Evolutionary conservation across 2,329 filamentous ascomycete species (phyloP).

Genomic region (Nigrospora osmanthi): DNA sequence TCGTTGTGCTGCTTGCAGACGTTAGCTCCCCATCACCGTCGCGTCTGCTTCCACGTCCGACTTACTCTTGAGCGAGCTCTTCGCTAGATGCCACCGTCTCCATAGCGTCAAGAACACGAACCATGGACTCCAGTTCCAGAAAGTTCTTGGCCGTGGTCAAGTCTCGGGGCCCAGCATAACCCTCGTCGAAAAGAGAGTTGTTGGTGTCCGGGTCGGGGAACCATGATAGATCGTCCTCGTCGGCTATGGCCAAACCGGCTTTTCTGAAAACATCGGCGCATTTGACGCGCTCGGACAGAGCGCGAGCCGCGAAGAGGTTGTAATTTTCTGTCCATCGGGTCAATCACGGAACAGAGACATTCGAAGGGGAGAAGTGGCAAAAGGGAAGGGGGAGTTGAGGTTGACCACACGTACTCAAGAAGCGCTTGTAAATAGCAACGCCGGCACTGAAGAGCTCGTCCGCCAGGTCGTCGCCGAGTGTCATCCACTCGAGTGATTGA

Average conservation of each 20-base stretch:
- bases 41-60: conserved; percentile 3
- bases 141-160: conserved; percentile 51
- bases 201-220: conserved; percentile 17
- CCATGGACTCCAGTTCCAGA: conserved; percentile 61
- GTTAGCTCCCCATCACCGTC: conserved; percentile 15
- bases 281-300: conserved; percentile 41
- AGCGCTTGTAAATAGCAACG: conserved; percentile 69
- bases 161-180: conserved; percentile 28
- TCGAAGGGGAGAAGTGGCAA: not conserved
- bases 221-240: conserved; percentile 22
- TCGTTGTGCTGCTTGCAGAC: conserved; percentile 17
- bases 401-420: conserved; percentile 59
- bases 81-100: conserved; percentile 57
- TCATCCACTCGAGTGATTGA: conserved; percentile 76
- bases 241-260: conserved; percentile 19
- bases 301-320: conserved; percentile 46
- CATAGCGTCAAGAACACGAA: conserved; percentile 57
- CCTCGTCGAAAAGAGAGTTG: conserved; percentile 19
- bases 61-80: conserved; percentile 44
- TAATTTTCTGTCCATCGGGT: conserved; percentile 29
- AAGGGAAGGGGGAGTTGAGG: not conserved
- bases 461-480: conserved; percentile 67
- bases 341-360: not conserved
- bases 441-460: conserved; percentile 61
- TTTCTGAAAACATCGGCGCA: conserved; percentile 40